These are phyloP conservation scores for Cytospora schulzeri DNA, from an alignment of 2,329 filamentous ascomycete species.

Conservation along the genomic window DNA sequence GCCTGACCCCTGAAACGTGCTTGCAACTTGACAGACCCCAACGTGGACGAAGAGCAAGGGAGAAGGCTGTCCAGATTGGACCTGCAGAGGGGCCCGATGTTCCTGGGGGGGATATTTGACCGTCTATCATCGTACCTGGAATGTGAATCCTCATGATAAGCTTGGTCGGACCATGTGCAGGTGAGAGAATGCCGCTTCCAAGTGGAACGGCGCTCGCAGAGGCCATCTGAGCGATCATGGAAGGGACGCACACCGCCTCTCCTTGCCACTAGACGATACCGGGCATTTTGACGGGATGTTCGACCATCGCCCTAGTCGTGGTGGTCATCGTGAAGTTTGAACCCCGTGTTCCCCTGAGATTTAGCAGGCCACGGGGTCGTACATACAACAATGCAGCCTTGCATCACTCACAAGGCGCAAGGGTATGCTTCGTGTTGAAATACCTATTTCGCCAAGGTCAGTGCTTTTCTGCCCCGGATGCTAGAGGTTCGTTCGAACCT, in stretches of 20 bases:
- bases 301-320: not conserved
- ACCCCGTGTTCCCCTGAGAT: not conserved
- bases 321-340: not conserved
- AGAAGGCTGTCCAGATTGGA: not conserved
- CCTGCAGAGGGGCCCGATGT: not conserved
- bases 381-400: not conserved
- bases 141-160: not conserved
- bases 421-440: not conserved
- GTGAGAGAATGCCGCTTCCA: not conserved
- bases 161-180: not conserved
- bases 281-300: not conserved
- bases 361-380: not conserved
- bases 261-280: not conserved
- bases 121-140: not conserved
- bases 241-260: not conserved
- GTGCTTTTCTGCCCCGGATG: not conserved
- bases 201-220: not conserved
- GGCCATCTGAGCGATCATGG: not conserved
- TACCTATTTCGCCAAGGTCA: not conserved
- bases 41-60: not conserved
- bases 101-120: not conserved
- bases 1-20: slow-evolving; percentile 7
- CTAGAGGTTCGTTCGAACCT: not conserved
- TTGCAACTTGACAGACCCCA: not conserved
- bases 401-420: not conserved